phyloP scores from a whole-genome alignment of 805 yeast species.

The Vanderwaltozyma polyspora region DNA sequence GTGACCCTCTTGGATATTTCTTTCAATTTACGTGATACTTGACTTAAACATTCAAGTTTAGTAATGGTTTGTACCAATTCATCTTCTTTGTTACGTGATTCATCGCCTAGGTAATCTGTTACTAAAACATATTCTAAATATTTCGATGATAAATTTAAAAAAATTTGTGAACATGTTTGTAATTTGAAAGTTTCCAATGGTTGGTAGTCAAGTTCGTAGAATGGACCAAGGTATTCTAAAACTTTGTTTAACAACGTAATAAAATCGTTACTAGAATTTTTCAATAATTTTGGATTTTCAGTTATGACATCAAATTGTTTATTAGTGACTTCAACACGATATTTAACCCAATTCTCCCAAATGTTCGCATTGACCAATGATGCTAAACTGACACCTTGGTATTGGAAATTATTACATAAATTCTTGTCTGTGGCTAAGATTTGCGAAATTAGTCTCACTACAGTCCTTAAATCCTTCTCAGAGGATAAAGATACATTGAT shows the following conservation, averaged over 20 bases:
- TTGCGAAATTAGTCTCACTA: slow-evolving; percentile 30
- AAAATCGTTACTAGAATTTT: slow-evolving; percentile 27
- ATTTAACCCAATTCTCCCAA: slow-evolving; percentile 36
- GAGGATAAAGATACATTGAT: slow-evolving; percentile 26
- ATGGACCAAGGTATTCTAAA: slow-evolving; percentile 28
- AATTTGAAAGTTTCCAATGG: slow-evolving; percentile 16
- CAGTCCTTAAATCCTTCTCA: slow-evolving; percentile 31
- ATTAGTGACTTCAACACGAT: slow-evolving; percentile 36
- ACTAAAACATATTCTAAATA: slow-evolving; percentile 16
- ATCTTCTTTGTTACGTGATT: slow-evolving; percentile 15
- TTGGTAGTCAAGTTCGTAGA: slow-evolving; percentile 21
- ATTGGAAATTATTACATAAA: slow-evolving; percentile 30
- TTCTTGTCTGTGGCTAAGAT: slow-evolving; percentile 30
- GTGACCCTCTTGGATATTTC: slow-evolving; percentile 12
- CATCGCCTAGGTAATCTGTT: slow-evolving; percentile 12
- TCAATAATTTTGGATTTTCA: slow-evolving; percentile 12
- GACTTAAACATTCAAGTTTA: slow-evolving; percentile 13
- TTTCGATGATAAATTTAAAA: slow-evolving; percentile 14
- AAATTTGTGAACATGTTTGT: slow-evolving; percentile 19
- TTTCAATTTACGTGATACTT: slow-evolving; percentile 9
- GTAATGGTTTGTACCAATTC: slow-evolving; percentile 18
- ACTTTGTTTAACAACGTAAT: slow-evolving; percentile 38
- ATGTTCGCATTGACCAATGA: slow-evolving; percentile 21
- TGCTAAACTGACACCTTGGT: slow-evolving; percentile 30
- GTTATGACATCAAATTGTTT: slow-evolving; percentile 36